A percentile compares a stretch with the other conserved stretches of the same genome.
phyloP scores from a whole-genome alignment of 1,284 basidiomycete genomes.

The Mycena sp. region DNA sequence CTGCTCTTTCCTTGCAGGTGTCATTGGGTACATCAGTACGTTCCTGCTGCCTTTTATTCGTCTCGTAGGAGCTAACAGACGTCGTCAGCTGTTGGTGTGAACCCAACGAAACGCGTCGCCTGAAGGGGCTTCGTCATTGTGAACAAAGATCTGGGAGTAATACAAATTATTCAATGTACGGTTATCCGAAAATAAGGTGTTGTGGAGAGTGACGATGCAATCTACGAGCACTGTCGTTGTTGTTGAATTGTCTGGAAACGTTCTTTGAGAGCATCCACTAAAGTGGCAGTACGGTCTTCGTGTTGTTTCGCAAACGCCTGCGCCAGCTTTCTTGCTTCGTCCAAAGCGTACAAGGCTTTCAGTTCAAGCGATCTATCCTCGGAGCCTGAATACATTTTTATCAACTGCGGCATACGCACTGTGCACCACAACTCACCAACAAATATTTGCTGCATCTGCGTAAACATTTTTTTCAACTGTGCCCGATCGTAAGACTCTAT shows the following conservation, averaged over 20 bases:
- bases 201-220: not conserved
- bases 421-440: not conserved
- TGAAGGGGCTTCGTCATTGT: too few species aligned
- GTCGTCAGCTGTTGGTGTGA: constrained; percentile 13
- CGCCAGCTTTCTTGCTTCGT: constrained; percentile 1
- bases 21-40: constrained; percentile 17
- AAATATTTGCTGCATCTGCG: not conserved
- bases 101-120: not conserved
- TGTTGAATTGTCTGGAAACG: constrained; percentile 5
- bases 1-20: too few species aligned
- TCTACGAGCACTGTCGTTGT: not conserved
- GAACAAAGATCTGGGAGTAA: not conserved
- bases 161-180: too few species aligned
- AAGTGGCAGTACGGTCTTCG: not conserved
- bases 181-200: not conserved
- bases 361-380: not conserved
- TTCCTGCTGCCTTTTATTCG: too few species aligned
- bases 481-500: not conserved
- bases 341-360: not conserved
- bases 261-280: constrained; percentile 5
- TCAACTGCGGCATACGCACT: not conserved
- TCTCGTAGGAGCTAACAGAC: not conserved
- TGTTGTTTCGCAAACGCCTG: not conserved
- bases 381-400: not conserved
- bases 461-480: not conserved